Evolutionary conservation across 2,329 filamentous ascomycete genomes (phyloP).

Genomic region (Pseudogymnoascus sp.): DNA sequence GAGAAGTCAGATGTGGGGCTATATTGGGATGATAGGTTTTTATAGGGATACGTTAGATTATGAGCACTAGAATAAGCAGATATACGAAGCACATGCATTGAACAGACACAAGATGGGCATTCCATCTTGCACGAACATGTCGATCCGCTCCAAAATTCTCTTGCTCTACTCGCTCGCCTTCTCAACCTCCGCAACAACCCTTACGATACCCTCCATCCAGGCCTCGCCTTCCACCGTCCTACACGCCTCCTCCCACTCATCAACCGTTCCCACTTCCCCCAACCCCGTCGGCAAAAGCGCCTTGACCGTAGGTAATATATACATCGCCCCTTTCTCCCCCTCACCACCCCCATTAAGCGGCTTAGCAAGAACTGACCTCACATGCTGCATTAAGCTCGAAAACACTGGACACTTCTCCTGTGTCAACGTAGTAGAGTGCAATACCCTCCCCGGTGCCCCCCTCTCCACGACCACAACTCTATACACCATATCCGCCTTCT

Average conservation of each 20-base stretch:
- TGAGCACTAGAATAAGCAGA: neutral
- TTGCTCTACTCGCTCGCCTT: neutral
- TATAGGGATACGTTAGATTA: neutral
- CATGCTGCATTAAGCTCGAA: conserved; percentile 23
- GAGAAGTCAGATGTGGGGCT: conserved; percentile 50
- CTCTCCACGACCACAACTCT: conserved; percentile 26
- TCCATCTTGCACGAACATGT: neutral
- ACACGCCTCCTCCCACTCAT: conserved; percentile 22
- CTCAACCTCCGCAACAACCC: conserved; percentile 22
- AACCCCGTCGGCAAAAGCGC: conserved; percentile 23
- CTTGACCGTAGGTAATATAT: conserved; percentile 18
- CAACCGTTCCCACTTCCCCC: conserved; percentile 22
- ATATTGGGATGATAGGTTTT: conserved; percentile 50
- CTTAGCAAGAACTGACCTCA: conserved; percentile 17
- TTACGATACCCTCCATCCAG: conserved; percentile 30
- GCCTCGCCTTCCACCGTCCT: conserved; percentile 20
- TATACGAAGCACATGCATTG: neutral
- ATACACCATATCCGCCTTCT: conserved; percentile 16
- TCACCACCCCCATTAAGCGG: conserved; percentile 17
- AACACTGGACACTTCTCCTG: conserved; percentile 23
- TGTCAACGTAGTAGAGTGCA: conserved; percentile 20
- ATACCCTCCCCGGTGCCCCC: conserved; percentile 18
- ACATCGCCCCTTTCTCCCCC: conserved; percentile 14
- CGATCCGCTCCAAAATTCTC: neutral
- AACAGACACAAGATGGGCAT: neutral